Percentiles rank a stretch among this genome's conserved stretches.
phyloP scores from a whole-genome alignment of 257 asterid species.

The Prunella vulgaris region DNA sequence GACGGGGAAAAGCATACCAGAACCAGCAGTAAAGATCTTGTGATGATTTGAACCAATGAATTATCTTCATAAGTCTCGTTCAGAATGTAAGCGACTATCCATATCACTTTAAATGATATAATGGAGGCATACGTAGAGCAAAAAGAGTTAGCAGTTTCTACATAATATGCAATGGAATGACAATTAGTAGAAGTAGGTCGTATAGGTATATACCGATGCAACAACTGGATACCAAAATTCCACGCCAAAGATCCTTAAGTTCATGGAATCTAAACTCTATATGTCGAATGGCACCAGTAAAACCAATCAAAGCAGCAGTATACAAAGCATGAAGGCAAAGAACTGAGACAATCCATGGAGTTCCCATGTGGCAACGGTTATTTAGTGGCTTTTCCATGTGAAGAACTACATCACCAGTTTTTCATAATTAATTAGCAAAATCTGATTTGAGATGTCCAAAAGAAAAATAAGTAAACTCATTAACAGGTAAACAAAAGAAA shows the following conservation, averaged over 20 bases:
- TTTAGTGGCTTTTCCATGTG: conserved; percentile 63
- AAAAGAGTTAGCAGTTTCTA: neutral
- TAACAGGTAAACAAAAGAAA: neutral
- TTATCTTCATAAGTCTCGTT: conserved; percentile 63
- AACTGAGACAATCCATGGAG: conserved; percentile 59
- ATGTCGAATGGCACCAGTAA: conserved; percentile 69
- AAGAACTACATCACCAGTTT: conserved; percentile 44
- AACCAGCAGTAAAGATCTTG: conserved; percentile 54
- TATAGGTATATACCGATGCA: conserved; percentile 49
- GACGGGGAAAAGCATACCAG: conserved; percentile 40
- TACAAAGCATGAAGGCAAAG: conserved; percentile 60
- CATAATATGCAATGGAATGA: neutral
- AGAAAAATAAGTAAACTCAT: neutral
- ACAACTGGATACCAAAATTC: conserved; percentile 56
- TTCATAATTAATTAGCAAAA: conserved; percentile 9
- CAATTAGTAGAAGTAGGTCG: neutral
- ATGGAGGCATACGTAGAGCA: neutral
- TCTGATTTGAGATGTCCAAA: neutral
- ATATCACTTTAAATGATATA: conserved; percentile 41
- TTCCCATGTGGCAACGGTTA: conserved; percentile 73
- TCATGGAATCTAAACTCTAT: conserved; percentile 80
- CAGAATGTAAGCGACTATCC: conserved; percentile 64
- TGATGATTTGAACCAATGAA: conserved; percentile 56
- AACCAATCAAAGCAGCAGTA: conserved; percentile 61
- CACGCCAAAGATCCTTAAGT: conserved; percentile 87